Percentiles rank a stretch among this genome's conserved stretches.
phyloP scores from a whole-genome alignment of 164 flowering plant genomes.

The Pachysandra terminalis region DNA sequence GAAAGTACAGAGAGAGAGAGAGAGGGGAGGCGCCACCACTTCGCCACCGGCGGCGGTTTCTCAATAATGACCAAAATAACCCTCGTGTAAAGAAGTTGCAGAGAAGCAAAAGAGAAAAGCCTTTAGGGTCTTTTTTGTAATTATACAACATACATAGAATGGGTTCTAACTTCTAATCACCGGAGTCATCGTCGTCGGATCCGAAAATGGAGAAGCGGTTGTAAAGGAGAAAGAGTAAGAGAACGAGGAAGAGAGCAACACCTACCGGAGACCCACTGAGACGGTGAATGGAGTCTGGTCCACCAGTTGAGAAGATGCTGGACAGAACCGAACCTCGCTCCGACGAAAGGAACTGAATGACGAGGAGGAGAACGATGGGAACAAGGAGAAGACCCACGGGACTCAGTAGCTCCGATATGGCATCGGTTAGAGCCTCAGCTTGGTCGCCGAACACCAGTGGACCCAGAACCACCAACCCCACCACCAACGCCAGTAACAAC shows the following conservation, averaged over 20 bases:
- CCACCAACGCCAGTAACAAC: conserved; percentile 54
- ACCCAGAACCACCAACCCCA: conserved; percentile 38
- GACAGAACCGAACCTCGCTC: conserved; percentile 54
- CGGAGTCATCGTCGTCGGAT: conserved; percentile 55
- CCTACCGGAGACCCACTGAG: conserved; percentile 89
- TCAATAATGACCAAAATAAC: too few relatives aligned
- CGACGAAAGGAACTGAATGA: conserved; percentile 83
- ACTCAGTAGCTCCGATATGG: conserved; percentile 54
- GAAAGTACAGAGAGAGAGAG: too few relatives aligned
- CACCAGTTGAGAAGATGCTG: conserved; percentile 58
- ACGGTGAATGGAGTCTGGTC: conserved; percentile 78
- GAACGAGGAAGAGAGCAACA: conserved; percentile 64
- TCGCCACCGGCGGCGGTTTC: too few relatives aligned
- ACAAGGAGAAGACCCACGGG: conserved; percentile 75
- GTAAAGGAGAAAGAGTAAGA: conserved; percentile 64
- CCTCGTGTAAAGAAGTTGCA: too few relatives aligned
- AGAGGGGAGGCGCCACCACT: too few relatives aligned
- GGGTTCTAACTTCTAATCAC: conserved; percentile 5
- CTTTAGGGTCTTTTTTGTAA: too few relatives aligned
- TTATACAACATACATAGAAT: too few relatives aligned
- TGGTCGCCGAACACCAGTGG: conserved; percentile 65
- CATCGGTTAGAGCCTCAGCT: conserved; percentile 66
- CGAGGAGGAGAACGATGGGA: conserved; percentile 62
- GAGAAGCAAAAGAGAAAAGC: too few relatives aligned
- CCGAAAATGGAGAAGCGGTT: conserved; percentile 66